These are phyloP conservation scores for Mycena pura DNA, from an alignment of 768 basidiomycete species.

Conservation along the genomic window DNA sequence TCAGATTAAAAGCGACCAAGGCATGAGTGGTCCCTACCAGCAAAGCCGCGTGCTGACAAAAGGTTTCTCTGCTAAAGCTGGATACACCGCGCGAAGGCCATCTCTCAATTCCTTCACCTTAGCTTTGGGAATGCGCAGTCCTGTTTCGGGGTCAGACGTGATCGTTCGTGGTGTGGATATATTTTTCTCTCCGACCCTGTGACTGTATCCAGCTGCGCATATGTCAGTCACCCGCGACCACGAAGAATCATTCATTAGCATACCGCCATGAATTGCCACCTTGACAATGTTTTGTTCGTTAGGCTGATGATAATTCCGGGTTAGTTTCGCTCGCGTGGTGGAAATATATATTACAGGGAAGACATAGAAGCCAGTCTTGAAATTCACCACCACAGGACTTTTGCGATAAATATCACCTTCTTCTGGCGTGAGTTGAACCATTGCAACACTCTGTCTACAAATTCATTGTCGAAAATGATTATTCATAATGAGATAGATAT, in stretches of 20 bases:
- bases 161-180: constrained; percentile 84
- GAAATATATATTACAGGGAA: constrained; percentile 68
- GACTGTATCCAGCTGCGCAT: constrained; percentile 65
- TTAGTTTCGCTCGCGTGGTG: neutral
- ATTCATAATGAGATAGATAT: constrained; percentile 21
- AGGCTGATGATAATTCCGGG: constrained; percentile 52
- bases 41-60: constrained; percentile 82
- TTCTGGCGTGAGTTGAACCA: constrained; percentile 73
- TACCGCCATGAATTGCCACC: constrained; percentile 66
- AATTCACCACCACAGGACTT: constrained; percentile 77
- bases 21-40: constrained; percentile 63
- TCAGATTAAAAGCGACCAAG: constrained; percentile 10
- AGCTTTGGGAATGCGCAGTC: constrained; percentile 68
- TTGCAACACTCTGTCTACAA: constrained; percentile 78
- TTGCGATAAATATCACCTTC: constrained; percentile 68
- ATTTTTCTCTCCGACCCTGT: constrained; percentile 40
- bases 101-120: constrained; percentile 58
- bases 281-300: constrained; percentile 76
- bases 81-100: constrained; percentile 67
- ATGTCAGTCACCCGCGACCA: neutral
- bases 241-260: neutral
- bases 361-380: constrained; percentile 76
- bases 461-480: neutral
- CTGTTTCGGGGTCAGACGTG: constrained; percentile 61
- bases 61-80: constrained; percentile 75